Evolutionary conservation across 108 stramenopile genomes (phyloP), one percentile per base, ranked within the genome.

Genomic region (Skeletonema marinoi): DNA sequence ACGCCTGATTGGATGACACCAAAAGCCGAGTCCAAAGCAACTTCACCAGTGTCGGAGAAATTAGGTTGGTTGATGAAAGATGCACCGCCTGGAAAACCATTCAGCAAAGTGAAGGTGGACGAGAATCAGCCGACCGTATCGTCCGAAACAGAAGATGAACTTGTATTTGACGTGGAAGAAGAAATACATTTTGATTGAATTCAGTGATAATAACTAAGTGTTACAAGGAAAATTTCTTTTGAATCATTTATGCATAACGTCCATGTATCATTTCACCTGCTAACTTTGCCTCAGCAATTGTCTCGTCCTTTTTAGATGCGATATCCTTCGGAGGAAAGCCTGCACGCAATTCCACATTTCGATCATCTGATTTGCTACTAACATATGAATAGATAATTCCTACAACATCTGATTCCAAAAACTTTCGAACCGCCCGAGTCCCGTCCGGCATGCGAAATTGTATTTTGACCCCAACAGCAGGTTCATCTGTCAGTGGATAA

Each of bases 281-380:
- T 30, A 93, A 75, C 19, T 80, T 83, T 30, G 92, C 88, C 31
- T 88, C 92, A 8, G 65, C 85, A 48, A 93, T 88, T 11, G 89
- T 87, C 68, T 65, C 39, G 11, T 75, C 64, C 31, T 39, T 58
- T 36, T 81, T 60, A 6, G 74, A 30, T 4, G 62, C 31, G 35
- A 93, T 67, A 61, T 89, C 88, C 41, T 84, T 88, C 3, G 89
- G 90, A n/a, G 92, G 92, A 74, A 90, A 93, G 8, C 92, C 90
- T 51, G 68, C 76, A 7, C 81, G 71, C 11, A 93, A 51, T 66
- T 93, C 90, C n/a, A 88, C 68, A 14, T 80, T 78, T 60, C 80
- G 76, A 46, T 77, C 78, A 6, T 75, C 17, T 41, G 70, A 77
- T 56, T 85, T 75, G 31, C 81, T 83, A 3, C 58, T 33, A 19